Conservation (phyloP, 2,329 filamentous ascomycete species). For the Cadophora luteo-olivacea region DNA sequence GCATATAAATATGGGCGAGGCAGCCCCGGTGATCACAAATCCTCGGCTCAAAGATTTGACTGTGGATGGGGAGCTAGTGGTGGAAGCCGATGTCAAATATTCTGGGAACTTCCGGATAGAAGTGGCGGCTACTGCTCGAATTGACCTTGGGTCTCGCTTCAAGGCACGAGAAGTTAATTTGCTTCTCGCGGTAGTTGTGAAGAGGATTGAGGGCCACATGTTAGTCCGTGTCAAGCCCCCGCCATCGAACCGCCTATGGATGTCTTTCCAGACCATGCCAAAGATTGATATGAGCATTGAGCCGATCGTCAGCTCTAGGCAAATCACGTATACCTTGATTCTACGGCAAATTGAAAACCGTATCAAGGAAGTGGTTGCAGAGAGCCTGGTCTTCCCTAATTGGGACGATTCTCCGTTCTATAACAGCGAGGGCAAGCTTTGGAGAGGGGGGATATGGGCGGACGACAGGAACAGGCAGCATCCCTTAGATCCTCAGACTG, state of each 20-base stretch:
- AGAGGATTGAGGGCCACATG: constrained; percentile 83
- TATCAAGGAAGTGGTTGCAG: constrained; percentile 91
- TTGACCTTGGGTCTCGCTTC: constrained; percentile 88
- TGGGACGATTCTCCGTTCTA: constrained; percentile 97
- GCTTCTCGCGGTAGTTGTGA: constrained; percentile 83
- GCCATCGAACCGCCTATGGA: constrained; percentile 95
- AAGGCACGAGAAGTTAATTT: constrained; percentile 90
- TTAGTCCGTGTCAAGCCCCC: constrained; percentile 91
- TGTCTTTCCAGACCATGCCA: constrained; percentile 92
- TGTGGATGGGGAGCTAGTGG: constrained; percentile 86
- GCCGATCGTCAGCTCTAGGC: constrained; percentile 91
- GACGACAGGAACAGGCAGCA: constrained; percentile 56
- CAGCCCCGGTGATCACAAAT: constrained; percentile 88
- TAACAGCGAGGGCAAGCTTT: constrained; percentile 76
- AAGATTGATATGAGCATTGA: constrained; percentile 95
- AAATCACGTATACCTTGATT: constrained; percentile 94
- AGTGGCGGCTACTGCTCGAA: constrained; percentile 88
- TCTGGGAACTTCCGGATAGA: constrained; percentile 88
- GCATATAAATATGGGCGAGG: constrained; percentile 84
- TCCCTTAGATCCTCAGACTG: constrained; percentile 47
- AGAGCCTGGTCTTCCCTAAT: constrained; percentile 89
- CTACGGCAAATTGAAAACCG: constrained; percentile 92
- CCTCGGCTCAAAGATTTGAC: constrained; percentile 87
- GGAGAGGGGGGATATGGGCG: constrained; percentile 84
- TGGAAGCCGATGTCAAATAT: constrained; percentile 89